Conservation (phyloP, 1,284 basidiomycete species). For the Ceratobasidium sp. region DNA sequence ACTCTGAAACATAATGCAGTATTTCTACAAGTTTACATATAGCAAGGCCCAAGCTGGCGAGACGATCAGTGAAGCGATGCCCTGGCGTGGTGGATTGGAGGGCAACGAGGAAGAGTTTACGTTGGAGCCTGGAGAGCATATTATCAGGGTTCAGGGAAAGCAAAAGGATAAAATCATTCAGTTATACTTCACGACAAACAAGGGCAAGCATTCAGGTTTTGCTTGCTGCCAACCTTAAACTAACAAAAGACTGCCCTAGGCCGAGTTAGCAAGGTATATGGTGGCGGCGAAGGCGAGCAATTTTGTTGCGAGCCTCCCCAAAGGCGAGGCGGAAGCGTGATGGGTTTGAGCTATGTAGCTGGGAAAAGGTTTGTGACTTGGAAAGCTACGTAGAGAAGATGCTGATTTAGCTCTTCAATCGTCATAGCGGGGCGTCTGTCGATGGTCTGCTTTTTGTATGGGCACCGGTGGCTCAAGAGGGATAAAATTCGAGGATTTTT, state of each 20-base stretch:
- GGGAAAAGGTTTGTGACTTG: background rate
- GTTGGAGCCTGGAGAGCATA: background rate
- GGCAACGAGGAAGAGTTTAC: background rate
- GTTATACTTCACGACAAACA: background rate
- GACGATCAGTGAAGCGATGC: too few relatives aligned
- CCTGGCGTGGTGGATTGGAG: background rate
- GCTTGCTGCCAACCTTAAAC: too few relatives aligned
- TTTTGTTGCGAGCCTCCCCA: slow-evolving; percentile 1
- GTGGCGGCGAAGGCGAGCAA: background rate
- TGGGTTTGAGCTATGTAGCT: background rate
- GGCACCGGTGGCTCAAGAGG: background rate
- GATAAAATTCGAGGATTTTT: background rate
- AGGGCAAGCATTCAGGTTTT: background rate
- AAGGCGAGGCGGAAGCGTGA: background rate
- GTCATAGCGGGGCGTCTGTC: background rate
- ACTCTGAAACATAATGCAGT: too few relatives aligned
- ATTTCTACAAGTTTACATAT: too few relatives aligned
- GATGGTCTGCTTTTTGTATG: background rate
- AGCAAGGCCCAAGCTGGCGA: too few relatives aligned
- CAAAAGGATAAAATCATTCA: background rate
- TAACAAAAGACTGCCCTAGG: background rate
- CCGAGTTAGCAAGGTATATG: background rate
- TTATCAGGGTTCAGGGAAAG: background rate
- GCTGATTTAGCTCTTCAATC: too few relatives aligned
- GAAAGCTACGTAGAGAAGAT: too few relatives aligned